A percentile compares a stretch with the other conserved stretches of the same genome.
Conservation (phyloP, 345 rosid genomes). For the Heritiera fomes region DNA sequence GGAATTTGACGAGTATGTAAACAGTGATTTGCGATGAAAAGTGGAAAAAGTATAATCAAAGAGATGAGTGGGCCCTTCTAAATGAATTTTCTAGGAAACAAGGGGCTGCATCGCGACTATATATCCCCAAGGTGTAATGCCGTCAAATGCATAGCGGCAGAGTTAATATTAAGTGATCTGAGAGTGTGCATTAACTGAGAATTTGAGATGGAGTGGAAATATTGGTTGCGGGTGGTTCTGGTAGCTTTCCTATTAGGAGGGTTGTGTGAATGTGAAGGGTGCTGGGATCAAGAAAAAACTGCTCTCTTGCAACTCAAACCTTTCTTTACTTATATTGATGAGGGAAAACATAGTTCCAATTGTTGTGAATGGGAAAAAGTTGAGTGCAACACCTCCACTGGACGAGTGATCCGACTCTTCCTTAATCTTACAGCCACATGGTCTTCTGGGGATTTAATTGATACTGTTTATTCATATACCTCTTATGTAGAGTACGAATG, state of each 20-base stretch:
- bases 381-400: neutral
- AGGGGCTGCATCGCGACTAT: too few relatives aligned
- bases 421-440: neutral
- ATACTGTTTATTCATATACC: too few relatives aligned
- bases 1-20: too few relatives aligned
- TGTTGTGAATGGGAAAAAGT: neutral
- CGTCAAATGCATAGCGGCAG: neutral
- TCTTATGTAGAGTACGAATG: too few relatives aligned
- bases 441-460: too few relatives aligned
- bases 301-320: conserved; percentile 7
- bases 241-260: neutral
- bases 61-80: too few relatives aligned
- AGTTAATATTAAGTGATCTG: neutral
- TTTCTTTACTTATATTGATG: neutral
- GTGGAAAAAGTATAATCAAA: too few relatives aligned
- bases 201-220: neutral
- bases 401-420: neutral
- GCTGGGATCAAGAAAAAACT: neutral
- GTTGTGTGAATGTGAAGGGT: neutral
- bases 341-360: neutral
- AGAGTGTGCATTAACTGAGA: too few relatives aligned
- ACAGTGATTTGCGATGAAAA: too few relatives aligned
- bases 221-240: neutral
- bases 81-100: too few relatives aligned
- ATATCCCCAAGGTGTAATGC: neutral